Conservation (phyloP, 495 filamentous ascomycete species). For the Aspergillus affinis region DNA sequence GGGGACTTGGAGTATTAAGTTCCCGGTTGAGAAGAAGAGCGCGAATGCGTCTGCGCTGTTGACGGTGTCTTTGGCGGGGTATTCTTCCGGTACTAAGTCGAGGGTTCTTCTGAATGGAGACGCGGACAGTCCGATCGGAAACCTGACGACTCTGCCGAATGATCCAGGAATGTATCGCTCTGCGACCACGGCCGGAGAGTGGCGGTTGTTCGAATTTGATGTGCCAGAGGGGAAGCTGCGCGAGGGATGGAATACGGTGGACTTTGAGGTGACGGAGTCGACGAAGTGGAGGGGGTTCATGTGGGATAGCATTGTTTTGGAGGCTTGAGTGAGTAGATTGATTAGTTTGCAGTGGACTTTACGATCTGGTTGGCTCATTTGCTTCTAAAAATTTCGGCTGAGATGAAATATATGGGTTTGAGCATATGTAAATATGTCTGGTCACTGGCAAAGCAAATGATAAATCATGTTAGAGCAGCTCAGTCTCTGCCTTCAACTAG, state of each 20-base stretch:
- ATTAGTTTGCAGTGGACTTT: no score
- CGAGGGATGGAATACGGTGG: slow-evolving; percentile 22
- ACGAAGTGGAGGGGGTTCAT: slow-evolving; percentile 27
- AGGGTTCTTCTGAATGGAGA: slow-evolving; percentile 26
- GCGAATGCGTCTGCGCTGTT: slow-evolving; percentile 11
- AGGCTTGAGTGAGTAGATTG: background rate
- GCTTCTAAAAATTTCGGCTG: no score
- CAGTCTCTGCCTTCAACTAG: no score
- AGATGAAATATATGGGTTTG: no score
- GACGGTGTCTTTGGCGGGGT: slow-evolving; percentile 31
- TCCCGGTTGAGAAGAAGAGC: slow-evolving; percentile 17
- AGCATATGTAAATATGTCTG: no score
- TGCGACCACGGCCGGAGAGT: slow-evolving; percentile 34
- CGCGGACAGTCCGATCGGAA: slow-evolving; percentile 8
- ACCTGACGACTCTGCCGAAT: slow-evolving; percentile 20
- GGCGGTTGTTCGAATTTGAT: slow-evolving; percentile 34
- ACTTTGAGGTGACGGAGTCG: slow-evolving; percentile 21
- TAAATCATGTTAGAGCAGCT: no score
- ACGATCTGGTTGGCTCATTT: no score
- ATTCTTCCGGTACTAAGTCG: slow-evolving; percentile 21
- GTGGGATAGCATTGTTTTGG: slow-evolving; percentile 23
- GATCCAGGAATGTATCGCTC: slow-evolving; percentile 33
- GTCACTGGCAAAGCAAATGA: no score
- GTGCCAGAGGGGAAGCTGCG: slow-evolving; percentile 17
- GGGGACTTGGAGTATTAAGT: slow-evolving; percentile 35